Percentiles rank a stretch among this genome's conserved stretches.
Evolutionary conservation across 257 asterid genomes (phyloP).

Genomic region (Nicotiana tabacum): DNA sequence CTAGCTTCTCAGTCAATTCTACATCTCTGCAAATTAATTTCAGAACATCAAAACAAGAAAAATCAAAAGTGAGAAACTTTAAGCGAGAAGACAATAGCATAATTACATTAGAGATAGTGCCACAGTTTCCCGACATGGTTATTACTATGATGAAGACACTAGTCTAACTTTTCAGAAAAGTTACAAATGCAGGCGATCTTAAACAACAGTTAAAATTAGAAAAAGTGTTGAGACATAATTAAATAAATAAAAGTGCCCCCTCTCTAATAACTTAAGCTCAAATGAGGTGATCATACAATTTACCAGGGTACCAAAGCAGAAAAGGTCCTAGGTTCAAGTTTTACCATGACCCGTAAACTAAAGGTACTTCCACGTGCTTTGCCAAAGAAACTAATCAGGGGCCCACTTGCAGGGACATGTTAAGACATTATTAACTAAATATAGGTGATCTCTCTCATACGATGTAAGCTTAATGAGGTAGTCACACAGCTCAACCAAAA

Average conservation of each 20-base stretch:
- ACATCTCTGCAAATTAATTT: conserved; percentile 45
- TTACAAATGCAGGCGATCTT: neutral
- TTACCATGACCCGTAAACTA: neutral
- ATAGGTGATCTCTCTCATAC: neutral
- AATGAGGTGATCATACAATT: neutral
- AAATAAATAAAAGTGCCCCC: neutral
- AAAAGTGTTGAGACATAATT: neutral
- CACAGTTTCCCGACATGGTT: neutral
- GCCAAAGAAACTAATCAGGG: neutral
- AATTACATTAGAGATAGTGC: neutral
- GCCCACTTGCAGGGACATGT: neutral
- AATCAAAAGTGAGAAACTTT: neutral
- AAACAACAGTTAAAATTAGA: neutral
- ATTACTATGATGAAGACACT: neutral
- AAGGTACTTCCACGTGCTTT: neutral
- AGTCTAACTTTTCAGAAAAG: neutral
- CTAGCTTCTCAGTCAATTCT: conserved; percentile 74
- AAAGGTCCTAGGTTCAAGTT: neutral
- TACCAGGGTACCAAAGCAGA: neutral
- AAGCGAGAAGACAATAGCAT: neutral
- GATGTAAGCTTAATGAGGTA: neutral
- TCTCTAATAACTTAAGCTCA: neutral
- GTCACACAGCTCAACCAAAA: neutral
- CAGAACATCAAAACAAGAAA: conserved; percentile 7
- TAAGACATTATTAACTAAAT: neutral